phyloP scores from a whole-genome alignment of 1,284 basidiomycete genomes.

The Stereum hirsutum region DNA sequence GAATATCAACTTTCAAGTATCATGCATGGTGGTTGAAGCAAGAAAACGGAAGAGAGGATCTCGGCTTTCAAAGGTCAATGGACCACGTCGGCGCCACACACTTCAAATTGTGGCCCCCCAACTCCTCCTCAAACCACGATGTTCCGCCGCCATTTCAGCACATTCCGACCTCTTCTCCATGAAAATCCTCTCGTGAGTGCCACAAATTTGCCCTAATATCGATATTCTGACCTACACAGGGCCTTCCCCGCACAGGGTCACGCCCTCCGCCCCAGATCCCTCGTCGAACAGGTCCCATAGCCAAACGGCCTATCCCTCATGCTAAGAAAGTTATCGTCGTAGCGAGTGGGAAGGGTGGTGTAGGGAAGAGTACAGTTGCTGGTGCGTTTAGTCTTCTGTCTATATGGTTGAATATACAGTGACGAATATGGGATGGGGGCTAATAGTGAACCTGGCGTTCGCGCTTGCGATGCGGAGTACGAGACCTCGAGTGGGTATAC shows the following conservation, averaged over 20 bases:
- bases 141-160: constrained; percentile 9
- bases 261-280: constrained; percentile 46
- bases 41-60: no score
- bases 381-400: constrained; percentile 33
- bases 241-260: constrained; percentile 34
- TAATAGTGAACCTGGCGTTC: constrained; percentile 75
- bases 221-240: constrained; percentile 24
- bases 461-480: constrained; percentile 46
- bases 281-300: constrained; percentile 42
- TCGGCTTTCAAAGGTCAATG: no score
- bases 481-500: constrained; percentile 68
- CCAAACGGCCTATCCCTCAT: constrained; percentile 54
- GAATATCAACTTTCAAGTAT: no score
- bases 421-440: neutral
- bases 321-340: constrained; percentile 77
- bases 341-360: constrained; percentile 93
- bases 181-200: constrained; percentile 12
- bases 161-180: constrained; percentile 7
- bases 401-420: neutral
- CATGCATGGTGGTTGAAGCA: no score
- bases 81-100: no score
- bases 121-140: no score
- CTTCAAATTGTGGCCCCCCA: no score
- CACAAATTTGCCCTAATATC: neutral
- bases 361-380: constrained; percentile 93